Conservation (phyloP, 371 early-diverging fungal species). For the Syncephalastrum sp. region DNA sequence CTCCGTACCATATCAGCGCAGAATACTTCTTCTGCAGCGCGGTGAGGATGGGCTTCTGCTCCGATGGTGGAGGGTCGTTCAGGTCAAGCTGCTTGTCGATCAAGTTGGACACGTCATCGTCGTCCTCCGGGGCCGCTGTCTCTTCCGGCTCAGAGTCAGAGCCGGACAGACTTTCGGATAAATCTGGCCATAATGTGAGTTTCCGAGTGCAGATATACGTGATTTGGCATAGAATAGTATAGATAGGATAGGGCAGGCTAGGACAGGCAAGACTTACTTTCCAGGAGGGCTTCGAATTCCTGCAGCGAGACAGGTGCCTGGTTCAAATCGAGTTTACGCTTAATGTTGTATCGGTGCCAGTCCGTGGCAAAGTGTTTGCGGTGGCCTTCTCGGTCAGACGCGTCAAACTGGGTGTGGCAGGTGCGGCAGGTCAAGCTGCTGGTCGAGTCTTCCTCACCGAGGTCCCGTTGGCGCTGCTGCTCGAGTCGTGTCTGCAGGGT, state of each 20-base stretch:
- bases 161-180: constrained; percentile 52
- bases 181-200: constrained; percentile 15
- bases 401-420: constrained; percentile 85
- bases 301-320: constrained; percentile 80
- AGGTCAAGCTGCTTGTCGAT: constrained; percentile 42
- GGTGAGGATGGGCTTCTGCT: constrained; percentile 8
- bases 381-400: constrained; percentile 72
- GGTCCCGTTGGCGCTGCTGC: not conserved
- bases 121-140: constrained; percentile 18
- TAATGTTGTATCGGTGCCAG: constrained; percentile 95
- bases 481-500: constrained; percentile 1
- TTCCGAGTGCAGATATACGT: no score
- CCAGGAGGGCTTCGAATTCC: constrained; percentile 75
- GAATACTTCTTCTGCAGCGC: constrained; percentile 28
- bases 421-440: constrained; percentile 59
- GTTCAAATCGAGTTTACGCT: constrained; percentile 79
- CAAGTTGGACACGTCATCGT: constrained; percentile 14
- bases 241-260: no score
- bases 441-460: not conserved
- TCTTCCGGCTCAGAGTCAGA: constrained; percentile 40
- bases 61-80: constrained; percentile 23
- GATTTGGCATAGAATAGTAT: no score
- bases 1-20: constrained; percentile 53
- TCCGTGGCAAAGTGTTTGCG: constrained; percentile 90
- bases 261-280: constrained; percentile 32